Evolutionary conservation across 2,329 filamentous ascomycete genomes (phyloP).

Genomic region (Sordariomycetes sp.): DNA sequence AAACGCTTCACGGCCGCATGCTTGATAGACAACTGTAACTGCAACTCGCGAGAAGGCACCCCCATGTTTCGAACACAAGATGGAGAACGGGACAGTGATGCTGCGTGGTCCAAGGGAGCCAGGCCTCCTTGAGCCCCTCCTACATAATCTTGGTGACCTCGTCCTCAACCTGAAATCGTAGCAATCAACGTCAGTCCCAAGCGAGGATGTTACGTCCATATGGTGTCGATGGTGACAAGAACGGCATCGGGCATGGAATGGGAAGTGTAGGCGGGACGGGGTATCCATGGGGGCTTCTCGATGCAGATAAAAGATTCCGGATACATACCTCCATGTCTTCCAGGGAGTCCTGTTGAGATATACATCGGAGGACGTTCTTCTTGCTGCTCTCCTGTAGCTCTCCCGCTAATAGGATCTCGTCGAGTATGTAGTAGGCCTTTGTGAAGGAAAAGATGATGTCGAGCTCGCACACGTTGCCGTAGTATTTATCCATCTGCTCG

Average conservation of each 20-base stretch:
- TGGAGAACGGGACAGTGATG: not conserved
- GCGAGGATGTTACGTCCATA: not conserved
- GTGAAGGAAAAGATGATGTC: conserved; percentile 99
- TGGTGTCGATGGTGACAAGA: not conserved
- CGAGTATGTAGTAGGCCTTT: conserved; percentile 98
- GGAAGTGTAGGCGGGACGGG: not conserved
- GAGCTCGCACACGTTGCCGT: conserved; percentile 98
- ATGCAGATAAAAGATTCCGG: conserved; percentile 6
- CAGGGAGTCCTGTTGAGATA: conserved; percentile 91
- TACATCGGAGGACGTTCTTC: conserved; percentile 94
- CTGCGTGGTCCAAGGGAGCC: not conserved
- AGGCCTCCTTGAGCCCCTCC: conserved; percentile 13
- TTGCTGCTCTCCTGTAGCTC: conserved; percentile 99
- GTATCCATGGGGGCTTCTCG: not conserved
- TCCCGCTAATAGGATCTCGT: conserved; percentile 88
- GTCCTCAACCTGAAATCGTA: conserved; percentile 63
- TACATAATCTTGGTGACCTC: conserved; percentile 88
- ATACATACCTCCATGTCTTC: conserved; percentile 97
- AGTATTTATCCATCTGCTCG: conserved; percentile 99
- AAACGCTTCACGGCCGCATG: conserved; percentile 1
- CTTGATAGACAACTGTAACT: not conserved
- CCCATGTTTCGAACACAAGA: not conserved
- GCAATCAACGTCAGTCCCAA: conserved; percentile 15
- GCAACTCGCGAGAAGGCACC: not conserved
- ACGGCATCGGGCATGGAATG: not conserved